These are phyloP conservation scores for Metschnikowia lochheadii DNA, from an alignment of 805 yeast genomes.

Conservation along the genomic window DNA sequence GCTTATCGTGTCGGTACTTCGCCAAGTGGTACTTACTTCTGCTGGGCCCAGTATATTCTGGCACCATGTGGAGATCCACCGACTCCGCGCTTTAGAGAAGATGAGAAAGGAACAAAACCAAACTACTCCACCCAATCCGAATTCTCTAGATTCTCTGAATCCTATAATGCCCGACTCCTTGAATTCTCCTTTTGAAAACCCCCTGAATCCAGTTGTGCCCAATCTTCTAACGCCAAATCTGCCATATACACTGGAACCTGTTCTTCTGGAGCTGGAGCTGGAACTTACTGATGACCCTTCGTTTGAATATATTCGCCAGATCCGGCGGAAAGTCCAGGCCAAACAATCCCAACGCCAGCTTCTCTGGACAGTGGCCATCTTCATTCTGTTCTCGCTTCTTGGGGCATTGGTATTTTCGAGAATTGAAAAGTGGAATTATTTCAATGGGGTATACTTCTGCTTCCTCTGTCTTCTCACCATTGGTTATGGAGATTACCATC, in stretches of 20 bases:
- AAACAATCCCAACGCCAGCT: constrained; percentile 40
- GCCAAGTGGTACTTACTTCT: constrained; percentile 58
- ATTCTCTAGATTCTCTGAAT: too few relatives aligned
- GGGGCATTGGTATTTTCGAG: constrained; percentile 65
- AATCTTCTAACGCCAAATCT: too few relatives aligned
- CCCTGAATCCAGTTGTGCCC: too few relatives aligned
- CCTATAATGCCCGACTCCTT: too few relatives aligned
- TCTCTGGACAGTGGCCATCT: constrained; percentile 37
- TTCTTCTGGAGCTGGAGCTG: not conserved
- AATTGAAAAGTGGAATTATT: constrained; percentile 70
- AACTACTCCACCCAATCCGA: too few relatives aligned
- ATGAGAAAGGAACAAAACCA: not conserved
- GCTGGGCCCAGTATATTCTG: constrained; percentile 62
- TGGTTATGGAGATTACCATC: constrained; percentile 79
- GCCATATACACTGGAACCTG: not conserved
- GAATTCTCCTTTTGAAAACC: too few relatives aligned
- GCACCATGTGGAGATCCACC: constrained; percentile 54
- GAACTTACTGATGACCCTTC: constrained; percentile 24
- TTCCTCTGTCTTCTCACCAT: constrained; percentile 72
- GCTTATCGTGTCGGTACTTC: constrained; percentile 63
- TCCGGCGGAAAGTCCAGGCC: constrained; percentile 40
- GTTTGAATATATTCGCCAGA: constrained; percentile 52
- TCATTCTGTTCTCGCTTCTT: constrained; percentile 60
- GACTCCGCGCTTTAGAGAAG: constrained; percentile 33
- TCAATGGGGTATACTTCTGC: constrained; percentile 69